Percentiles rank a stretch among this genome's conserved stretches.
Conservation (phyloP, 2,329 filamentous ascomycete species). For the Boeremia lycopersici region DNA sequence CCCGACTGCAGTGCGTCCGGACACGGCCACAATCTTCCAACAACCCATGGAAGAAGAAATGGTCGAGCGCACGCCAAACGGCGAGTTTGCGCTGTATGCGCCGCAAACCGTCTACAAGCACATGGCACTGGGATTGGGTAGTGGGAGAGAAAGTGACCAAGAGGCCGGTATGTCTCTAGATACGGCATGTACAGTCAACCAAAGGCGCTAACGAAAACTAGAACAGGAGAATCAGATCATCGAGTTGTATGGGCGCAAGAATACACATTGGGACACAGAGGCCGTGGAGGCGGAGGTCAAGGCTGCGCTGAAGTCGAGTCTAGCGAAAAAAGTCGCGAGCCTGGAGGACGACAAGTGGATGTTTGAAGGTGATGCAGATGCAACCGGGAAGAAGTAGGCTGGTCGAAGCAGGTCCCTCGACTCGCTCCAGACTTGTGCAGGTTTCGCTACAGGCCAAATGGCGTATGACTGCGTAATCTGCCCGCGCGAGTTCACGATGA, state of each 20-base stretch:
- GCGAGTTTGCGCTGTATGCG: slow-evolving; percentile 52
- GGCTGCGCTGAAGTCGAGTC: slow-evolving; percentile 63
- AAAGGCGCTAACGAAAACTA: slow-evolving; percentile 3
- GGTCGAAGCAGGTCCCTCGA: background rate
- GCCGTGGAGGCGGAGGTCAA: slow-evolving; percentile 51
- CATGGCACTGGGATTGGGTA: slow-evolving; percentile 24
- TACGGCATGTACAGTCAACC: background rate
- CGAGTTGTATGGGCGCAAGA: slow-evolving; percentile 39
- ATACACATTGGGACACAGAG: slow-evolving; percentile 36
- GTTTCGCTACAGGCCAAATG: background rate
- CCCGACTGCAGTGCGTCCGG: slow-evolving; percentile 26
- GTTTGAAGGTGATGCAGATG: slow-evolving; percentile 69
- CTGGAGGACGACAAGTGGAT: slow-evolving; percentile 89
- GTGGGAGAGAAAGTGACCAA: slow-evolving; percentile 34
- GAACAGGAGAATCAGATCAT: slow-evolving; percentile 45
- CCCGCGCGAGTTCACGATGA: slow-evolving; percentile 8
- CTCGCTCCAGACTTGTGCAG: too few relatives aligned
- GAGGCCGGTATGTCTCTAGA: slow-evolving; percentile 32
- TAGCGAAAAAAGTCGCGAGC: slow-evolving; percentile 73
- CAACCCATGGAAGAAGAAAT: slow-evolving; percentile 50
- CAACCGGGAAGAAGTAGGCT: slow-evolving; percentile 16
- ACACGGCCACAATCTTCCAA: slow-evolving; percentile 27
- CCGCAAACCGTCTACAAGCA: slow-evolving; percentile 33
- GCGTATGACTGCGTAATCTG: background rate
- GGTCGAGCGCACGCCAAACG: slow-evolving; percentile 56